Percentiles rank a stretch among this genome's conserved stretches.
Conservation (phyloP, 2,329 filamentous ascomycete genomes). For the Elsinoe batatas region DNA sequence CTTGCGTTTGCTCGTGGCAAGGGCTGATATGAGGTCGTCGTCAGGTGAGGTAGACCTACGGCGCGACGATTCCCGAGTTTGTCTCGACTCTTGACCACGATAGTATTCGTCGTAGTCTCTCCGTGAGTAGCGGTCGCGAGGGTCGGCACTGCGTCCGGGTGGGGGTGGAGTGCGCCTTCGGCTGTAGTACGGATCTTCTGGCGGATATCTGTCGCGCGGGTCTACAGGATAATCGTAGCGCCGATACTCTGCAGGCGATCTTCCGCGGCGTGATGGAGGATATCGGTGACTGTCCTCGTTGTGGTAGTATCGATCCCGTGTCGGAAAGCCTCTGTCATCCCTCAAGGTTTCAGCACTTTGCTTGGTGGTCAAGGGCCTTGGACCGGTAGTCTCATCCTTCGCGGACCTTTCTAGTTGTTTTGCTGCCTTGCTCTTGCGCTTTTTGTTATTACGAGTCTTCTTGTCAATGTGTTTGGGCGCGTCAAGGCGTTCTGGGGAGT, state of each 20-base stretch:
- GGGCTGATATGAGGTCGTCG: conserved; percentile 17
- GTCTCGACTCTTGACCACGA: conserved; percentile 10
- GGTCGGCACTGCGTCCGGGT: background rate
- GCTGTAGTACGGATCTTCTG: conserved; percentile 11
- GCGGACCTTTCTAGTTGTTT: background rate
- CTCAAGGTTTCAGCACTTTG: background rate
- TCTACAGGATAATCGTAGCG: background rate
- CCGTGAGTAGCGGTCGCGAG: conserved; percentile 9
- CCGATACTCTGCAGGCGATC: background rate
- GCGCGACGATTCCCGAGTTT: background rate
- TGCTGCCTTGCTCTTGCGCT: conserved; percentile 3
- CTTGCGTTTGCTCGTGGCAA: conserved; percentile 11
- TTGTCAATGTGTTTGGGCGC: background rate
- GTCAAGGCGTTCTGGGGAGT: background rate
- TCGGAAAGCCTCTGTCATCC: background rate
- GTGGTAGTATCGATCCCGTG: background rate
- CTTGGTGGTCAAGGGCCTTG: background rate
- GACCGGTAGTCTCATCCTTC: background rate
- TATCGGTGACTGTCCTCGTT: background rate
- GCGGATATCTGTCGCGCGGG: conserved; percentile 2
- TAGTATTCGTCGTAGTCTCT: conserved; percentile 13
- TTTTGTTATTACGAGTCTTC: background rate
- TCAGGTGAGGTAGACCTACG: conserved; percentile 18
- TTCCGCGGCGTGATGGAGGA: background rate
- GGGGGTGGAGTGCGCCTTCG: conserved; percentile 13